Evolutionary conservation across 257 asterid species (phyloP).

Genomic region (Solanum peruvianum): DNA sequence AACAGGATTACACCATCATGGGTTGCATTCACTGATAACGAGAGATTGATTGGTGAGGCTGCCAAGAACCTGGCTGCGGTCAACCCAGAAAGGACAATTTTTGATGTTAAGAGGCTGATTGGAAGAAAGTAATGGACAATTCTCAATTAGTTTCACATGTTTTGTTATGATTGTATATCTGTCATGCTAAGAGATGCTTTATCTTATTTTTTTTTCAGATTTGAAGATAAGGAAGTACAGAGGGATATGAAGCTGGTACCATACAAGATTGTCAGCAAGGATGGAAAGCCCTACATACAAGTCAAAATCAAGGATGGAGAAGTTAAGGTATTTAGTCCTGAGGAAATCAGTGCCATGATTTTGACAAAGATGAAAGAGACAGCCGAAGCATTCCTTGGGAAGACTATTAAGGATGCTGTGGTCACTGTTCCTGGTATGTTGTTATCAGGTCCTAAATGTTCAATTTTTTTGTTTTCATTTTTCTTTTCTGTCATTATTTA

Average conservation of each 20-base stretch:
- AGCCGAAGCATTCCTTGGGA: conserved; percentile 84
- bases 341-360: conserved; percentile 89
- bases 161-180: background rate
- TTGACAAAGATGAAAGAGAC: conserved; percentile 90
- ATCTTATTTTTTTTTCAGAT: conserved; percentile 23
- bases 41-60: conserved; percentile 93
- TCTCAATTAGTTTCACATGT: background rate
- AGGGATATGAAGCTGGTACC: conserved; percentile 86
- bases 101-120: conserved; percentile 92
- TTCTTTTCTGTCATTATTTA: background rate
- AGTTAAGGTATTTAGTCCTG: conserved; percentile 88
- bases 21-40: conserved; percentile 85
- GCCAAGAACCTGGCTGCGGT: conserved; percentile 94
- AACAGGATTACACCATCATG: conserved; percentile 93
- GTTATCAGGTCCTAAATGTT: background rate
- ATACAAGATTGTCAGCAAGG: conserved; percentile 75
- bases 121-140: conserved; percentile 69
- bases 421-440: conserved; percentile 82
- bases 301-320: conserved; percentile 78
- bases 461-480: background rate
- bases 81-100: conserved; percentile 76
- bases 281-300: conserved; percentile 87
- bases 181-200: background rate
- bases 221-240: conserved; percentile 88
- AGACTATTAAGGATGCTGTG: conserved; percentile 84